Base-by-base conservation (phyloP, 2,329 filamentous ascomycete genomes). In the Ascochyta koolunga region DNA sequence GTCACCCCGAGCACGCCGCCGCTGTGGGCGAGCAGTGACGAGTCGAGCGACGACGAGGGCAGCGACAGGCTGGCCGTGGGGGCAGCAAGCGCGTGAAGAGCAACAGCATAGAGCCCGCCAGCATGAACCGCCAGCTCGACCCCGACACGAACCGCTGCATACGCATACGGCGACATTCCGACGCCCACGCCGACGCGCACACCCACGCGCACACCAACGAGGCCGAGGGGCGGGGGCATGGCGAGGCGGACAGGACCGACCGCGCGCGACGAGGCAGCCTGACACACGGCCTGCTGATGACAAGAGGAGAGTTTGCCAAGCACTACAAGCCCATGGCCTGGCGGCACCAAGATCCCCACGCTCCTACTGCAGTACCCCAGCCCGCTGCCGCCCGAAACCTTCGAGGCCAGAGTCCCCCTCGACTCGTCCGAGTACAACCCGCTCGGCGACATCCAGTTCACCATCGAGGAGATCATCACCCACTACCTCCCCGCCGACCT, bases 351-450 rank as follows among this genome's bases (percentile, higher is more conserved):
- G 41, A 73, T 79, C 18, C 68, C 73, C 24, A 74, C 78, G 10
- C 84, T 96, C 54, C 80, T 87, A 68, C 78, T 98, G 63, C 90
- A 95, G 73, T 98, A 98, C 74, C 93, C 95, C 9, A 93, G 90
- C 72, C 79, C 82, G 58, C 83, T 86, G 50, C 81, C 82, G 43
- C 83, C 83, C 47, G 90, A 95, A 76, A 85, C 82, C 13, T 74
- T 74, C 59, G 69, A 72, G 43, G 63, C 62, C 13, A 68, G 69
- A 7, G 51, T 59, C 10, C 64, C 67, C 10, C 59, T 60, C 37
- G 68, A 70, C 39, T 25, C 58, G 15, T 62, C 71, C 49, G 65
- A 62, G 43, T 73, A 69, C 64, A 67, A 85, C 69, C 90, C 90
- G 41, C 88, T 89, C 60, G 90, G 96, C 61, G 88, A 83, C 66